phyloP scores from a whole-genome alignment of 768 basidiomycete species.

The Phlebiopsis gigantea region DNA sequence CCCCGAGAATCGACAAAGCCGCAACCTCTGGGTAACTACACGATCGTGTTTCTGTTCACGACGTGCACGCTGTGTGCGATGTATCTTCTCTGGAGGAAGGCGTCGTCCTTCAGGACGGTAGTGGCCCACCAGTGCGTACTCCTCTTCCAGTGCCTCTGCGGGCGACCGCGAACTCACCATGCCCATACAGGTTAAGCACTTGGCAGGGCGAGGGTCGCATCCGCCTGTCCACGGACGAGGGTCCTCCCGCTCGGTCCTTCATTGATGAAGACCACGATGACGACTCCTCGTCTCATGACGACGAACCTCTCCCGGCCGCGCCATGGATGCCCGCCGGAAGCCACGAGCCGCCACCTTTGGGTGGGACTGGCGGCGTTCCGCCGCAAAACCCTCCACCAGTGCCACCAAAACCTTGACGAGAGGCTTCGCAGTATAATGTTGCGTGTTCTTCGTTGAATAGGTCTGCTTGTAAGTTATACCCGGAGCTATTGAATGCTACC shows the following conservation, averaged over 20 bases:
- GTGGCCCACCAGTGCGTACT: constrained; percentile 57
- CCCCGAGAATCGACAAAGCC: constrained; percentile 57
- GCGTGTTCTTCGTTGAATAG: not conserved
- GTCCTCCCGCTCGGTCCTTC: constrained; percentile 65
- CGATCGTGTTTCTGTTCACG: constrained; percentile 51
- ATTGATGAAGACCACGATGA: constrained; percentile 56
- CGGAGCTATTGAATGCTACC: not conserved
- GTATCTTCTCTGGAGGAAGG: constrained; percentile 61
- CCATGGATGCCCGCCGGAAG: not conserved
- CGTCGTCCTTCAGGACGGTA: constrained; percentile 47
- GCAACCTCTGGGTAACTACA: constrained; percentile 55
- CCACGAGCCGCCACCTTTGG: not conserved
- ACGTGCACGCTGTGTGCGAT: constrained; percentile 51
- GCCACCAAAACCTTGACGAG: not conserved
- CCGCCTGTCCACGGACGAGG: constrained; percentile 65
- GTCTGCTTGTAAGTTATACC: not conserved
- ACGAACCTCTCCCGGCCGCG: constrained; percentile 18
- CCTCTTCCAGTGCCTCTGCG: not conserved
- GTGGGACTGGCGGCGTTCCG: not conserved
- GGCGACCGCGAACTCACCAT: not conserved
- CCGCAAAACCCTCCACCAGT: constrained; percentile 1
- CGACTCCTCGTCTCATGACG: constrained; percentile 33
- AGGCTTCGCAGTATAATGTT: not conserved
- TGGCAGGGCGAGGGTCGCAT: constrained; percentile 55
- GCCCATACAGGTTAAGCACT: constrained; percentile 45